Evolutionary conservation across 164 flowering plant genomes (phyloP).

Genomic region (Tinospora cordifolia): DNA sequence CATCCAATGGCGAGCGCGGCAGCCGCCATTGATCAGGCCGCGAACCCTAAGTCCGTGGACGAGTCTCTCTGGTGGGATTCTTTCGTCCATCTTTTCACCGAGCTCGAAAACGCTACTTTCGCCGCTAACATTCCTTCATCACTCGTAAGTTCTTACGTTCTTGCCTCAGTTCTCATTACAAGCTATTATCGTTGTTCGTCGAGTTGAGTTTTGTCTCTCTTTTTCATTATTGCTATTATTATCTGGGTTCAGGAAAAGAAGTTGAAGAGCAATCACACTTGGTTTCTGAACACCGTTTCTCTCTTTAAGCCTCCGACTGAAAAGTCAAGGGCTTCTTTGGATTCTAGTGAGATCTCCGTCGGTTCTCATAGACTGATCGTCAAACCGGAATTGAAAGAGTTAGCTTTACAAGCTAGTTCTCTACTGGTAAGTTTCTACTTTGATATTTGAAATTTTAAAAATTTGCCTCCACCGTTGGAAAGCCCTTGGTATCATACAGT

Average conservation of each 20-base stretch:
- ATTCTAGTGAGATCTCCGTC: conserved; percentile 34
- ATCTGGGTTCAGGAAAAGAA: conserved; percentile 59
- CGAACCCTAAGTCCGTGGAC: conserved; percentile 43
- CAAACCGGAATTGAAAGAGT: conserved; percentile 50
- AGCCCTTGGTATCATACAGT: no score
- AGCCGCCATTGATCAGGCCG: conserved; percentile 23
- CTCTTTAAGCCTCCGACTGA: conserved; percentile 57
- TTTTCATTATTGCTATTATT: not conserved
- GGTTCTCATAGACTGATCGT: conserved; percentile 49
- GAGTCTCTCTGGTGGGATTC: conserved; percentile 89
- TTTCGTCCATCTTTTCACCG: conserved; percentile 49
- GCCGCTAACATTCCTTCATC: conserved; percentile 40
- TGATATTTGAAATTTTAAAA: not conserved
- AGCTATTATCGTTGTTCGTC: not conserved
- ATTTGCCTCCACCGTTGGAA: not conserved
- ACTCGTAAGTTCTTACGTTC: conserved; percentile 36
- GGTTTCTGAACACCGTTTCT: conserved; percentile 60
- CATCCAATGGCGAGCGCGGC: conserved; percentile 22
- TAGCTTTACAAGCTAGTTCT: conserved; percentile 56
- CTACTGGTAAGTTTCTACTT: conserved; percentile 36
- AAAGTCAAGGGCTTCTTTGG: conserved; percentile 65
- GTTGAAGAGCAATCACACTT: conserved; percentile 51
- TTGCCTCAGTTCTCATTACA: not conserved
- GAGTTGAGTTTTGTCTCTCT: not conserved
- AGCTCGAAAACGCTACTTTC: conserved; percentile 55